Conservation (phyloP, 208 protist genomes). For the Leishmania mexicana region DNA sequence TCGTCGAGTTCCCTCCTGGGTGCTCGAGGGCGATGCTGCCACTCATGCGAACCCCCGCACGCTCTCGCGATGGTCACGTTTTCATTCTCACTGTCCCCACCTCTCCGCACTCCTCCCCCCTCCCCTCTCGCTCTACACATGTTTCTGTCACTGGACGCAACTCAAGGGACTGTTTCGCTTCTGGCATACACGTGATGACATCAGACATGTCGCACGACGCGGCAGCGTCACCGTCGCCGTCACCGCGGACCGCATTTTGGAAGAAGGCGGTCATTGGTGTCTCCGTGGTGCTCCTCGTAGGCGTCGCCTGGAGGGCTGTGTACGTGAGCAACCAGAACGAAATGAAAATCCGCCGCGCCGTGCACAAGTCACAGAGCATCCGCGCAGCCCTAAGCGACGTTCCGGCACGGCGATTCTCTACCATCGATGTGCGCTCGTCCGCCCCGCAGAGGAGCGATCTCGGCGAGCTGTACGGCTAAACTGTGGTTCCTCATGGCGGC, state of each 20-base stretch:
- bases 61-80: not conserved
- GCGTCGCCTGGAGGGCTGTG: slow-evolving; percentile 46
- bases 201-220: not conserved
- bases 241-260: slow-evolving; percentile 9
- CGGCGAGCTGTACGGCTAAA: slow-evolving; percentile 15
- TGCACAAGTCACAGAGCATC: slow-evolving; percentile 38
- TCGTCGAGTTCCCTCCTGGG: not conserved
- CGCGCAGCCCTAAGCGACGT: slow-evolving; percentile 47
- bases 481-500: not conserved
- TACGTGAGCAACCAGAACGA: slow-evolving; percentile 70
- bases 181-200: not conserved
- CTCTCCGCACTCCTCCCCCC: too few species aligned
- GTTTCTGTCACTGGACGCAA: not conserved
- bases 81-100: not conserved
- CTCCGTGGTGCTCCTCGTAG: slow-evolving; percentile 32
- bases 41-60: not conserved
- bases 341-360: slow-evolving; percentile 33
- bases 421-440: slow-evolving; percentile 30
- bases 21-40: not conserved
- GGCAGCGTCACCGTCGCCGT: not conserved
- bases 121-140: not conserved
- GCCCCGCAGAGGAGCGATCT: slow-evolving; percentile 20
- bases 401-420: slow-evolving; percentile 58
- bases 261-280: slow-evolving; percentile 28
- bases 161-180: not conserved